These are phyloP conservation scores for Didymellaceae sp. DNA, from an alignment of 2,329 filamentous ascomycete species.

Conservation along the genomic window DNA sequence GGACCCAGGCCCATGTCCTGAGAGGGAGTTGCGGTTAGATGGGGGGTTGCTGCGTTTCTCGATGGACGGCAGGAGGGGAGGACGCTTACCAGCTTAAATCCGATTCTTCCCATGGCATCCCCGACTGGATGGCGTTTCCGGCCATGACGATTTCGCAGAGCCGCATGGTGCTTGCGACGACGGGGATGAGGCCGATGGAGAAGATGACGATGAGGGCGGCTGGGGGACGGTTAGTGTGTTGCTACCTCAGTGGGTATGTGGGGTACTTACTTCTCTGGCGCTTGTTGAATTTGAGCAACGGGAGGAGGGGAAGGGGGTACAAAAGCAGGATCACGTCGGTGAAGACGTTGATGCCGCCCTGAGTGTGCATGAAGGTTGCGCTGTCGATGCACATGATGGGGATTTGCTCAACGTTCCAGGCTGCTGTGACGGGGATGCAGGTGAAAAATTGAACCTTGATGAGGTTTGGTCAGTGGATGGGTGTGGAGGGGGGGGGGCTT, in stretches of 20 bases:
- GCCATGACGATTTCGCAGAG: slow-evolving; percentile 35
- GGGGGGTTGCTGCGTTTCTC: too few relatives aligned
- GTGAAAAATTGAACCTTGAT: slow-evolving; percentile 32
- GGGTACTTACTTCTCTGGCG: slow-evolving; percentile 31
- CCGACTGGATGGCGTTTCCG: slow-evolving; percentile 14
- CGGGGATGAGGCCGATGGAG: slow-evolving; percentile 36
- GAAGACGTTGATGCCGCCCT: slow-evolving; percentile 34
- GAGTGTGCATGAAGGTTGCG: slow-evolving; percentile 28
- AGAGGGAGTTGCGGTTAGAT: slow-evolving; percentile 4
- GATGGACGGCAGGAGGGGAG: not conserved
- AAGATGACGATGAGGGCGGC: slow-evolving; percentile 35
- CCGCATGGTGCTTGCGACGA: slow-evolving; percentile 36
- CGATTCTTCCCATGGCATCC: slow-evolving; percentile 23
- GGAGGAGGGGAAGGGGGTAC: slow-evolving; percentile 34
- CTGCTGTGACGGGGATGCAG: slow-evolving; percentile 28
- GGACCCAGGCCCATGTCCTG: slow-evolving; percentile 34
- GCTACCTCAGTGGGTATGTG: not conserved
- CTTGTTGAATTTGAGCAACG: slow-evolving; percentile 33
- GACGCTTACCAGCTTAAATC: slow-evolving; percentile 31
- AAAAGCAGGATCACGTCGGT: slow-evolving; percentile 33
- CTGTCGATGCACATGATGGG: slow-evolving; percentile 28
- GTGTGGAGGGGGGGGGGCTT: too few relatives aligned
- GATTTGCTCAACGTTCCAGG: slow-evolving; percentile 28
- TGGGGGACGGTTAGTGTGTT: slow-evolving; percentile 1
- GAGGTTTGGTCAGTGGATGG: not conserved